Conservation (phyloP, 768 basidiomycete species). For the Phylloporus scabripes region DNA sequence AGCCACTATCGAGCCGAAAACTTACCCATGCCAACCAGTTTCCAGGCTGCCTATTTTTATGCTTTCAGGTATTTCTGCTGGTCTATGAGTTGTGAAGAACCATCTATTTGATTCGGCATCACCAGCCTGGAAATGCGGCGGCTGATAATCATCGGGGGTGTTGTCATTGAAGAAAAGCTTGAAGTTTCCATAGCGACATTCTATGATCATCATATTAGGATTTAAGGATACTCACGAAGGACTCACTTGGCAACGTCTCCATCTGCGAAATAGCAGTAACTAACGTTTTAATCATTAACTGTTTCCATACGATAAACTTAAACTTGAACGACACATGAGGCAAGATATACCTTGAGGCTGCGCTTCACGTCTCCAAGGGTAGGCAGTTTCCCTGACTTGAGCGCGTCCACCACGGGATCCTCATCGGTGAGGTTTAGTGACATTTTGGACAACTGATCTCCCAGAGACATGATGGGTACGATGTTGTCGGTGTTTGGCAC, state of each 20-base stretch:
- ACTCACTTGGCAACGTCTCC: constrained; percentile 72
- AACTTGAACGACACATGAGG: background rate
- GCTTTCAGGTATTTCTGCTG: constrained; percentile 68
- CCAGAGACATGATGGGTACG: constrained; percentile 72
- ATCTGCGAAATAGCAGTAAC: constrained; percentile 76
- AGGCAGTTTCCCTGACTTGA: constrained; percentile 55
- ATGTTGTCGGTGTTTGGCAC: constrained; percentile 53
- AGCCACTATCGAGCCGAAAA: background rate
- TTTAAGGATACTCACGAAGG: background rate
- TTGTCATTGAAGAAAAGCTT: constrained; percentile 80
- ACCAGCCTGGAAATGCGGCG: constrained; percentile 69
- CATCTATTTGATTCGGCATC: constrained; percentile 70
- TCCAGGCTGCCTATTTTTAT: constrained; percentile 62
- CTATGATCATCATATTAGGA: constrained; percentile 32
- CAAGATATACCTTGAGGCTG: constrained; percentile 59
- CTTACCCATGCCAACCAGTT: constrained; percentile 69
- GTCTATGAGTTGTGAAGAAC: constrained; percentile 75
- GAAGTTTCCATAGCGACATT: constrained; percentile 81
- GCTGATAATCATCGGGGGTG: constrained; percentile 80
- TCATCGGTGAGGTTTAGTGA: constrained; percentile 36
- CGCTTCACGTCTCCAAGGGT: constrained; percentile 78
- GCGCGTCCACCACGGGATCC: constrained; percentile 60
- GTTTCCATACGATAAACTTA: constrained; percentile 1
- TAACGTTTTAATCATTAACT: constrained; percentile 73
- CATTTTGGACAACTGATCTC: constrained; percentile 50